These are phyloP conservation scores for Adansonia rubrostipa DNA, from an alignment of 441 rosid species.

Conservation along the genomic window DNA sequence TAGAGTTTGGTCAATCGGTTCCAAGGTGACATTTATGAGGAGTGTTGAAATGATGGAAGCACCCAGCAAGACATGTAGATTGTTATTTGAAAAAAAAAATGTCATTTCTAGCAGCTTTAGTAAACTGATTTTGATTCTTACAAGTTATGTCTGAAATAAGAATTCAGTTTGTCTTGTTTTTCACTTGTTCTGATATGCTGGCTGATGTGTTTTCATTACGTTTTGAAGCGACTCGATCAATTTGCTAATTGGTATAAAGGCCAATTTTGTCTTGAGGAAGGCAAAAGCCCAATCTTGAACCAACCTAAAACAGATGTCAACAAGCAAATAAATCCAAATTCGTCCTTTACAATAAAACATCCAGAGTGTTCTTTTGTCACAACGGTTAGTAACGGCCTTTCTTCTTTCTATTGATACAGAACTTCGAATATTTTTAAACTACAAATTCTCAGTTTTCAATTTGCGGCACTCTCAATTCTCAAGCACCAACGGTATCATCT, in stretches of 20 bases:
- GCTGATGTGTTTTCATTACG: neutral
- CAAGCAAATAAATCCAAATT: neutral
- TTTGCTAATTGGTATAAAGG: neutral
- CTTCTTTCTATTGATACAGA: neutral
- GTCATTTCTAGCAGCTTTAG: conserved; percentile 18
- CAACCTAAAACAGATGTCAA: neutral
- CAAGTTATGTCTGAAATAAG: conserved; percentile 23
- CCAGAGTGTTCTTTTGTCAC: neutral
- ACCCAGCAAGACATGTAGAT: conserved; percentile 30
- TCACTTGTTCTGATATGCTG: conserved; percentile 4
- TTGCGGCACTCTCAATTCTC: conserved; percentile 7
- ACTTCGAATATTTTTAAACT: neutral
- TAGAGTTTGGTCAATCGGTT: conserved; percentile 81
- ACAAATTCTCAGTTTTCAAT: neutral
- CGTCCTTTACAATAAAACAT: neutral
- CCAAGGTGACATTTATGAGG: conserved; percentile 75
- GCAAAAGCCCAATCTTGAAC: neutral
- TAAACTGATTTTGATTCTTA: conserved; percentile 23
- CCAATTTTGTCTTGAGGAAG: neutral
- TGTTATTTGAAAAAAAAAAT: conserved; percentile 22
- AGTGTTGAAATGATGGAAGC: conserved; percentile 31
- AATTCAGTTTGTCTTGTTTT: conserved; percentile 2
- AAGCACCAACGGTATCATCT: neutral
- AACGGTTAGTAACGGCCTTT: conserved; percentile 8
- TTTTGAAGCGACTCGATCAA: neutral